A percentile compares a stretch with the other conserved stretches of the same genome.
These are phyloP conservation scores for Nepenthes alata DNA, from an alignment of 179 eudicot species.

Conservation along the genomic window DNA sequence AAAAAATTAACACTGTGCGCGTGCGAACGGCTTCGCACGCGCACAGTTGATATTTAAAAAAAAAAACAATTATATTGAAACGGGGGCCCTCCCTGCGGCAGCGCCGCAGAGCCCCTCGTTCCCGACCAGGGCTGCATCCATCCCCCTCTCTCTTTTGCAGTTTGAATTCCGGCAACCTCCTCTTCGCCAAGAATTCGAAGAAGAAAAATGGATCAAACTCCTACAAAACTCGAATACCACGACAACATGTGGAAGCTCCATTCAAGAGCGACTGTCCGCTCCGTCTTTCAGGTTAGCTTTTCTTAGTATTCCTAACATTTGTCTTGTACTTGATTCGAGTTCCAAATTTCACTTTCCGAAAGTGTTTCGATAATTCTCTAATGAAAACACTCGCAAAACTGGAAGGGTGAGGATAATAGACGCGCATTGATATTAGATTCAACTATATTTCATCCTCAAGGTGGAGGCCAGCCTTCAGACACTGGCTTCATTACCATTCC, in stretches of 20 bases:
- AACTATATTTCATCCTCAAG: conserved; percentile 84
- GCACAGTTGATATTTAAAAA: no score
- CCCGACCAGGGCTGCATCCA: no score
- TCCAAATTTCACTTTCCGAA: background rate
- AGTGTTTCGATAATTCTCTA: background rate
- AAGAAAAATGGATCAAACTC: conserved; percentile 12
- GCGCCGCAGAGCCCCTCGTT: no score
- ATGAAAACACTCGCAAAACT: background rate
- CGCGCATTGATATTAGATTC: conserved; percentile 42
- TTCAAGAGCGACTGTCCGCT: conserved; percentile 36
- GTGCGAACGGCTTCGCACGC: no score
- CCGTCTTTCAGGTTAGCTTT: conserved; percentile 30
- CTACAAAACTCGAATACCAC: conserved; percentile 51
- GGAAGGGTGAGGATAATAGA: conserved; percentile 50
- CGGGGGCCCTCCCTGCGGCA: no score
- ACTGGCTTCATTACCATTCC: conserved; percentile 38
- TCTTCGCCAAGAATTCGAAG: no score
- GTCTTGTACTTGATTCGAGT: background rate
- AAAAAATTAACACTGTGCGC: no score
- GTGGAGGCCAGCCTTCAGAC: conserved; percentile 87
- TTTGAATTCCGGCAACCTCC: no score
- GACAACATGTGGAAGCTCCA: conserved; percentile 48
- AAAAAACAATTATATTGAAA: no score
- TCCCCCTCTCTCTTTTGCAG: no score
- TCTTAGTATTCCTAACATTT: background rate